Conservation (phyloP, 495 filamentous ascomycete genomes). For the Patellaria atrata region DNA sequence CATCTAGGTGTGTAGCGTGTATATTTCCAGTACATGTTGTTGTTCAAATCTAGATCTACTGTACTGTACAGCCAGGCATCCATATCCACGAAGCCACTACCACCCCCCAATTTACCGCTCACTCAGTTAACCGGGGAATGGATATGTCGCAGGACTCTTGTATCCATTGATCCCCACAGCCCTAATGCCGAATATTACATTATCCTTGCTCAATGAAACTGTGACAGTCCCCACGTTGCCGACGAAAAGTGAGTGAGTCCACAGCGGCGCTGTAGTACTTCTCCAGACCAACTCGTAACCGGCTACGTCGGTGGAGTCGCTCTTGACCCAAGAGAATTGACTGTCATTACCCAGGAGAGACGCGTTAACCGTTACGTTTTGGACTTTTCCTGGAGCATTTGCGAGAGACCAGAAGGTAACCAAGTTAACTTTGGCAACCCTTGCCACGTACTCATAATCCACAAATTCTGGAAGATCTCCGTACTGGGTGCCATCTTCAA, state of each 20-base stretch:
- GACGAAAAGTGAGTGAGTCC: slow-evolving; percentile 31
- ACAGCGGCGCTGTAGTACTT: slow-evolving; percentile 30
- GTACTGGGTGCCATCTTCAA: slow-evolving; percentile 33
- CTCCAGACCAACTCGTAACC: slow-evolving; percentile 40
- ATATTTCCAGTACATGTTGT: too few relatives aligned
- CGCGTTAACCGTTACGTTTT: slow-evolving; percentile 34
- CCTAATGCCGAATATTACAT: slow-evolving; percentile 38
- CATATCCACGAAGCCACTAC: too few relatives aligned
- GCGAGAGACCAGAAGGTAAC: slow-evolving; percentile 36
- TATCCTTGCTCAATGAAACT: slow-evolving; percentile 37
- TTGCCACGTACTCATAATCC: slow-evolving; percentile 36
- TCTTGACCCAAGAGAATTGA: slow-evolving; percentile 30
- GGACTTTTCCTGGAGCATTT: slow-evolving; percentile 31
- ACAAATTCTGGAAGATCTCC: slow-evolving; percentile 38
- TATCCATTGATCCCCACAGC: slow-evolving; percentile 33
- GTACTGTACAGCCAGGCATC: too few relatives aligned
- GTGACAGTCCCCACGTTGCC: slow-evolving; percentile 27
- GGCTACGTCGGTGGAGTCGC: slow-evolving; percentile 19
- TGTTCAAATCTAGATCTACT: too few relatives aligned
- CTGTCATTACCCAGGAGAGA: slow-evolving; percentile 31
- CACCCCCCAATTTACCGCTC: too few relatives aligned
- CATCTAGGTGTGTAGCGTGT: too few relatives aligned
- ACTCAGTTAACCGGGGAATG: slow-evolving; percentile 10
- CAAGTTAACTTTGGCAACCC: slow-evolving; percentile 37
- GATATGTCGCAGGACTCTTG: slow-evolving; percentile 27